Percentiles rank a stretch among this genome's conserved stretches.
These are phyloP conservation scores for Cucurbita pepo DNA, from an alignment of 306 rosid genomes.

Conservation along the genomic window DNA sequence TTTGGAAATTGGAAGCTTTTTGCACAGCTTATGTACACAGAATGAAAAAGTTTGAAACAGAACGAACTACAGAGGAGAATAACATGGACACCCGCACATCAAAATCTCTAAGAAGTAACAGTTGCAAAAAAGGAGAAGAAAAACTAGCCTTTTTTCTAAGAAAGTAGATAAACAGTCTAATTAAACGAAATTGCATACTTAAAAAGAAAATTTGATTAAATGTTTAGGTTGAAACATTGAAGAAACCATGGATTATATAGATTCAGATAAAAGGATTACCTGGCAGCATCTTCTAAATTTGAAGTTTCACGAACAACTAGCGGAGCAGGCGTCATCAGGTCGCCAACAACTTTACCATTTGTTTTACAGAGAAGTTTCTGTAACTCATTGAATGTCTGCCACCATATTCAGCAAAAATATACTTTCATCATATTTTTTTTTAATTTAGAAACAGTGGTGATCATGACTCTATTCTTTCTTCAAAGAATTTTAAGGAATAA, in stretches of 20 bases:
- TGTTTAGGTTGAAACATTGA: neutral
- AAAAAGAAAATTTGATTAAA: neutral
- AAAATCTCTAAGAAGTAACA: neutral
- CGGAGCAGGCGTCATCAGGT: conserved; percentile 85
- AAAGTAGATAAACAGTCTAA: neutral
- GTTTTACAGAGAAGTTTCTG: conserved; percentile 79
- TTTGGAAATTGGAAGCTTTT: neutral
- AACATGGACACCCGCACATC: neutral
- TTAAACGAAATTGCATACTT: neutral
- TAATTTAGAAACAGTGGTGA: neutral
- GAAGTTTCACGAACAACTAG: conserved; percentile 75
- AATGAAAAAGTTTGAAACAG: neutral
- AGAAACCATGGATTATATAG: neutral
- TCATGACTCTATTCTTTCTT: conserved; percentile 4
- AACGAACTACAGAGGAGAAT: neutral
- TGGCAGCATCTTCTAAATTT: conserved; percentile 44
- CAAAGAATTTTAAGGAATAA: neutral
- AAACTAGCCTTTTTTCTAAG: neutral
- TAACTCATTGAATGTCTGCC: conserved; percentile 76
- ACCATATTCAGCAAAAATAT: conserved; percentile 21
- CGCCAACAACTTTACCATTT: conserved; percentile 87
- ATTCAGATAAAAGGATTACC: neutral
- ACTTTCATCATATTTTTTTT: neutral
- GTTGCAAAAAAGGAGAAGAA: neutral
- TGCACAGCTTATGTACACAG: neutral